A percentile compares a stretch with the other conserved stretches of the same genome.
These are phyloP conservation scores for Epichloe gansuensis DNA, from an alignment of 2,329 filamentous ascomycete genomes.

Conservation along the genomic window DNA sequence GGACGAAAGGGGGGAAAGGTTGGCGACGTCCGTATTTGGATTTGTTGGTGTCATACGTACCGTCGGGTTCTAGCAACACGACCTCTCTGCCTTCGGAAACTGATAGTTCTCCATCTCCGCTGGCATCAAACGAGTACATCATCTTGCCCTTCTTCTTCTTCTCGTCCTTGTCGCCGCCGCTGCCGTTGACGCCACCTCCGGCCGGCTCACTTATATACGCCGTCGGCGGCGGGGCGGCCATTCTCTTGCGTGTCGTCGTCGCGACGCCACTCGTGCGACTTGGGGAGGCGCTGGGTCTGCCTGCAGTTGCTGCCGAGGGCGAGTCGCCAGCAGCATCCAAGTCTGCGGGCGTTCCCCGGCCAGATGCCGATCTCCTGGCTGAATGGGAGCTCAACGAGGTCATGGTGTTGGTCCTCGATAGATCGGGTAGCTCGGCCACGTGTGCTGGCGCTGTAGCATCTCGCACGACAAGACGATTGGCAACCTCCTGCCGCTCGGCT, in stretches of 20 bases:
- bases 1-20: background rate
- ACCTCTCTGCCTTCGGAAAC: slow-evolving; percentile 71
- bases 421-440: slow-evolving; percentile 49
- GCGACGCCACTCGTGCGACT: slow-evolving; percentile 13
- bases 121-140: slow-evolving; percentile 77
- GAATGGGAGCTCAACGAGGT: slow-evolving; percentile 79
- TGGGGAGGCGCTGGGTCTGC: slow-evolving; percentile 16
- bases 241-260: slow-evolving; percentile 41
- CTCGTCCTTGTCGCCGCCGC: slow-evolving; percentile 20
- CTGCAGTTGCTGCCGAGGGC: slow-evolving; percentile 12
- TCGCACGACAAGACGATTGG: slow-evolving; percentile 46
- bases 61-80: slow-evolving; percentile 70
- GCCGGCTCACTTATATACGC: slow-evolving; percentile 63
- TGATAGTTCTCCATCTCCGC: slow-evolving; percentile 66
- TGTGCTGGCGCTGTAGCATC: slow-evolving; percentile 27
- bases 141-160: slow-evolving; percentile 59
- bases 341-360: slow-evolving; percentile 37
- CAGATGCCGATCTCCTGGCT: slow-evolving; percentile 47
- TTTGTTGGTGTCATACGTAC: slow-evolving; percentile 31
- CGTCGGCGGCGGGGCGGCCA: slow-evolving; percentile 77
- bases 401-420: slow-evolving; percentile 77
- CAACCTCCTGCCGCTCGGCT: slow-evolving; percentile 65
- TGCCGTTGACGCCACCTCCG: slow-evolving; percentile 34
- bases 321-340: slow-evolving; percentile 25
- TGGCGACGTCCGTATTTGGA: too few relatives aligned